A percentile compares a stretch with the other conserved stretches of the same genome.
Conservation (phyloP, 1,139 yeast species). For the Spathaspora sp. region DNA sequence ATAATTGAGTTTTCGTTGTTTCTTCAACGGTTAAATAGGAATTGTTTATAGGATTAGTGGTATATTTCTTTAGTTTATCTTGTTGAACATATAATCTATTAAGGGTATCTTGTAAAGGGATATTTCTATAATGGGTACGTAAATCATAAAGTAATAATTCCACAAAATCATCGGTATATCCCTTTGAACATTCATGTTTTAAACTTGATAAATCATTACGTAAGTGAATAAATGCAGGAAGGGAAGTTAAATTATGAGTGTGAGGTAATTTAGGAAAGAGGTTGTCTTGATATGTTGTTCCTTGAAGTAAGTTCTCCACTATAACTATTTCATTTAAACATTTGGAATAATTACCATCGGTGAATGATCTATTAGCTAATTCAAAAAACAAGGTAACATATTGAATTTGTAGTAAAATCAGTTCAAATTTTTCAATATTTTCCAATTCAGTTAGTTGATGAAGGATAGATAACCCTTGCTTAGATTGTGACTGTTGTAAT, state of each 20-base stretch:
- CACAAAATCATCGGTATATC: slow-evolving; percentile 58
- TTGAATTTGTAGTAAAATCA: slow-evolving; percentile 63
- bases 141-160: slow-evolving; percentile 60
- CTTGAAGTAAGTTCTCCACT: slow-evolving; percentile 57
- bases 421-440: slow-evolving; percentile 64
- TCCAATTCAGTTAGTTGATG: slow-evolving; percentile 52
- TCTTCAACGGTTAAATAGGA: slow-evolving; percentile 36
- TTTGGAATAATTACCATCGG: slow-evolving; percentile 36
- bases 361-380: slow-evolving; percentile 50
- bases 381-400: slow-evolving; percentile 50
- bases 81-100: slow-evolving; percentile 42
- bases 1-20: slow-evolving; percentile 38
- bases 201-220: slow-evolving; percentile 52
- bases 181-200: slow-evolving; percentile 61
- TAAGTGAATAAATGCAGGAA: slow-evolving; percentile 61
- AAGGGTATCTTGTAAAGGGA: slow-evolving; percentile 51
- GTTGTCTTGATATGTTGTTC: slow-evolving; percentile 35
- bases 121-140: slow-evolving; percentile 51
- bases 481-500: slow-evolving; percentile 52
- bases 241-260: slow-evolving; percentile 48
- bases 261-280: slow-evolving; percentile 46
- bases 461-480: slow-evolving; percentile 53
- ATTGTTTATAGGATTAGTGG: slow-evolving; percentile 18
- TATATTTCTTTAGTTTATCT: slow-evolving; percentile 23
- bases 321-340: slow-evolving; percentile 56